A percentile compares a stretch with the other conserved stretches of the same genome.
Evolutionary conservation across 495 filamentous ascomycete species (phyloP).

Genomic region (Daldinia decipiens): DNA sequence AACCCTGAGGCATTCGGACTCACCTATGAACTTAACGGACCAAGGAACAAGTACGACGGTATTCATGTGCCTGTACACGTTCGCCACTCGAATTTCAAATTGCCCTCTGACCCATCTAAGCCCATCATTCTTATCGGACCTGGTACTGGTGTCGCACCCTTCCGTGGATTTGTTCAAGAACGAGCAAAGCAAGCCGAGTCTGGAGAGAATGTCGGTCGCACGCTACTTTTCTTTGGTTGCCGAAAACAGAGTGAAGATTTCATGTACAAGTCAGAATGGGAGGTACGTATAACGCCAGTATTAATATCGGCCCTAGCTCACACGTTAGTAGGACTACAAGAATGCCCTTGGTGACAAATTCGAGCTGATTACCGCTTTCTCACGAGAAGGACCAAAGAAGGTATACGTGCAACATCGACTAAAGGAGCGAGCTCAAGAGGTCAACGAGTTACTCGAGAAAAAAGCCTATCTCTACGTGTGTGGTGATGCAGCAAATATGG

Average conservation of each 20-base stretch:
- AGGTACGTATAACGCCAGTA: slow-evolving; percentile 70
- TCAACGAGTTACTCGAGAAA: slow-evolving; percentile 85
- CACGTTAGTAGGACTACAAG: slow-evolving; percentile 73
- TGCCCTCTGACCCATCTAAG: slow-evolving; percentile 93
- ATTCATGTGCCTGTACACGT: slow-evolving; percentile 96
- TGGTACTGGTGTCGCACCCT: slow-evolving; percentile 95
- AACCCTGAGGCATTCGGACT: slow-evolving; percentile 86
- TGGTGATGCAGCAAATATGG: slow-evolving; percentile 98
- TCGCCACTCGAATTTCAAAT: slow-evolving; percentile 98
- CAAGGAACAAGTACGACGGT: slow-evolving; percentile 96
- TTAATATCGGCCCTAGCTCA: slow-evolving; percentile 24
- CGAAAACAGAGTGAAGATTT: slow-evolving; percentile 87
- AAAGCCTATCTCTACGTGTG: slow-evolving; percentile 99
- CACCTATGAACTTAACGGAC: slow-evolving; percentile 88
- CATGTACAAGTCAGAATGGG: slow-evolving; percentile 90
- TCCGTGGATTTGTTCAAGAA: slow-evolving; percentile 95
- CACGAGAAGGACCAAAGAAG: slow-evolving; percentile 83
- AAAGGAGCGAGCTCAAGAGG: slow-evolving; percentile 79
- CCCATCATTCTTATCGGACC: slow-evolving; percentile 97
- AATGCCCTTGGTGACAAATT: slow-evolving; percentile 85
- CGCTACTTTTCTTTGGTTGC: slow-evolving; percentile 95
- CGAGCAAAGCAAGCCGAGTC: slow-evolving; percentile 80
- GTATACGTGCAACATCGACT: slow-evolving; percentile 97
- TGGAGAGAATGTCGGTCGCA: slow-evolving; percentile 88
- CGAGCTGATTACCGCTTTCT: slow-evolving; percentile 91